Conservation (phyloP, 2,329 filamentous ascomycete genomes). For the Lasiodiplodia citricola region DNA sequence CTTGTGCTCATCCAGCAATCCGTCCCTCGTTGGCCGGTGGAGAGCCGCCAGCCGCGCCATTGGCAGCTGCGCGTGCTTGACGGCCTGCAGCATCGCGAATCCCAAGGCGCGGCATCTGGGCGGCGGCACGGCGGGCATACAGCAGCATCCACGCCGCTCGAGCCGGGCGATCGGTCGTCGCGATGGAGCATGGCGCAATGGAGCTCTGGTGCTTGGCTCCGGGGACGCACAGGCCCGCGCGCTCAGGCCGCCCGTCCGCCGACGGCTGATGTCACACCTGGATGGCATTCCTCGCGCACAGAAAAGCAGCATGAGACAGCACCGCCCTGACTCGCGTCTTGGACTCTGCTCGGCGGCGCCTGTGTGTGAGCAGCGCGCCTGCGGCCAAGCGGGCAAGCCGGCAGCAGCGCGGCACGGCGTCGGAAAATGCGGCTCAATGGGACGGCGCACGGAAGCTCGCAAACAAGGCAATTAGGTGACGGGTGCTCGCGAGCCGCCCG, state of each 20-base stretch:
- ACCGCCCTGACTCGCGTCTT: slow-evolving; percentile 14
- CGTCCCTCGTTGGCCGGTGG: not conserved
- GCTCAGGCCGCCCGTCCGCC: slow-evolving; percentile 10
- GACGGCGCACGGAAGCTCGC: not conserved
- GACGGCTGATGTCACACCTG: slow-evolving; percentile 13
- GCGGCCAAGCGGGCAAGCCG: slow-evolving; percentile 14
- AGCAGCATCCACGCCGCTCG: not conserved
- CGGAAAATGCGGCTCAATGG: slow-evolving; percentile 15
- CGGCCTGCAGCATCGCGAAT: not conserved
- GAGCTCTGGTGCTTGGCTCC: not conserved
- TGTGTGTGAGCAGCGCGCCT: not conserved
- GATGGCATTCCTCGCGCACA: not conserved
- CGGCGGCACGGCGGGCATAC: not conserved
- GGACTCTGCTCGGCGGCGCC: slow-evolving; percentile 3
- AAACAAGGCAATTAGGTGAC: slow-evolving; percentile 16
- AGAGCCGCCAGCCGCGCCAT: not conserved
- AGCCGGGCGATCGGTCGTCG: slow-evolving; percentile 16
- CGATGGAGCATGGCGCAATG: slow-evolving; percentile 11
- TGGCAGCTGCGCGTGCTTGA: not conserved
- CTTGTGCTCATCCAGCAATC: not conserved
- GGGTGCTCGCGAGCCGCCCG: slow-evolving; percentile 16
- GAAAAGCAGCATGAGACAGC: not conserved
- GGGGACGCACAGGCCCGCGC: not conserved
- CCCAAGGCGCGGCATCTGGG: not conserved
- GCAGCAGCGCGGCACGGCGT: slow-evolving; percentile 4